phyloP scores from a whole-genome alignment of 768 basidiomycete species.

The Serendipita indica region DNA sequence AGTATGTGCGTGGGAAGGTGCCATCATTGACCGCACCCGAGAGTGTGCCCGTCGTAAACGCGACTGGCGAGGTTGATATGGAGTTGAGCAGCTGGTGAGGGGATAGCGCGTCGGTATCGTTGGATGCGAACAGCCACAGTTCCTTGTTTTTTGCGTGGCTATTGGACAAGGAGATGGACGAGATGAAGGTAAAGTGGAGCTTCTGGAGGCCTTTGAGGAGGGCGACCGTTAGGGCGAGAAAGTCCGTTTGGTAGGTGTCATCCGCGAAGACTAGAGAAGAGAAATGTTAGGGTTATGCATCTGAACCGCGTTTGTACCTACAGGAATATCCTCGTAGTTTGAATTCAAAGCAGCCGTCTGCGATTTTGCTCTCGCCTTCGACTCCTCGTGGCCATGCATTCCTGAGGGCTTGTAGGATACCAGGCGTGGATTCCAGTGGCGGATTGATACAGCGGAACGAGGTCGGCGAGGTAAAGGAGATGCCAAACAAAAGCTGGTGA shows the following conservation, averaged over 20 bases:
- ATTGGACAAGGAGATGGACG: constrained; percentile 51
- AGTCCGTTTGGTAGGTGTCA: constrained; percentile 60
- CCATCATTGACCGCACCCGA: background rate
- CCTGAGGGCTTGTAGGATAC: constrained; percentile 65
- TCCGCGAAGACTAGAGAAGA: constrained; percentile 67
- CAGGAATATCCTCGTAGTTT: constrained; percentile 72
- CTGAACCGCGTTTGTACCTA: constrained; percentile 23
- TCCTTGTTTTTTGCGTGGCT: constrained; percentile 60
- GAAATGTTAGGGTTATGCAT: background rate
- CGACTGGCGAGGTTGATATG: background rate
- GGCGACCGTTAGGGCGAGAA: constrained; percentile 52
- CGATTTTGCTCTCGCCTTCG: constrained; percentile 60
- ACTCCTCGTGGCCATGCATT: constrained; percentile 69
- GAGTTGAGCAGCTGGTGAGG: constrained; percentile 3
- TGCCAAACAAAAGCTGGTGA: constrained; percentile 39
- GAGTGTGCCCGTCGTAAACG: background rate
- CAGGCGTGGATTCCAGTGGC: constrained; percentile 62
- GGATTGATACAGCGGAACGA: constrained; percentile 59
- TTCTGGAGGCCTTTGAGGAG: constrained; percentile 51
- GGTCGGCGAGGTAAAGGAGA: constrained; percentile 57
- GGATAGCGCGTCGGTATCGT: background rate
- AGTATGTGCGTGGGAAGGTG: background rate
- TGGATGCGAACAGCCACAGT: constrained; percentile 38
- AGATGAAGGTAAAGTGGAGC: constrained; percentile 50
- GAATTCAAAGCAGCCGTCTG: constrained; percentile 54